Percentiles rank a stretch among this genome's conserved stretches.
These are phyloP conservation scores for Malassezia slooffiae DNA, from an alignment of 1,284 basidiomycete genomes.

Conservation along the genomic window DNA sequence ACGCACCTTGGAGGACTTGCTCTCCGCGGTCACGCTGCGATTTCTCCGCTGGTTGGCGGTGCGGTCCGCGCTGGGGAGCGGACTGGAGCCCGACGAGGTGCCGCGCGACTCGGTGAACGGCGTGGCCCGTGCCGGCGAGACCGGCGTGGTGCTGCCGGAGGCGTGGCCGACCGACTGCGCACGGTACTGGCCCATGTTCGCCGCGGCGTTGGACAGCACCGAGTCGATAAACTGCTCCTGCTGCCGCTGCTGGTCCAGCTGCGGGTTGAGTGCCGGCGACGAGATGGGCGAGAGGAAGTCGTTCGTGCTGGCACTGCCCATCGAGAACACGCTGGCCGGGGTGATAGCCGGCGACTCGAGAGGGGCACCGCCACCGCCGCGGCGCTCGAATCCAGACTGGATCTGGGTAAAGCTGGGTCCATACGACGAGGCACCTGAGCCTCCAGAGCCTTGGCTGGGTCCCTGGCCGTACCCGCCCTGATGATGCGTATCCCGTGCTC, in stretches of 20 bases:
- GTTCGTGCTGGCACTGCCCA: conserved; percentile 43
- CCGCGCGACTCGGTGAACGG: neutral
- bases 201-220: too few species aligned
- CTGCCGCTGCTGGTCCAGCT: conserved; percentile 40
- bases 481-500: too few species aligned
- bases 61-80: too few species aligned
- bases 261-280: conserved; percentile 53
- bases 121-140: neutral
- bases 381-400: too few species aligned
- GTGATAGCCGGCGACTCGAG: conserved; percentile 39
- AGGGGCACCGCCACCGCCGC: too few species aligned
- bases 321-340: conserved; percentile 44
- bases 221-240: too few species aligned
- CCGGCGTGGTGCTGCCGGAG: neutral
- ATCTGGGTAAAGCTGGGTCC: too few species aligned
- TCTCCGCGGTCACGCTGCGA: conserved; percentile 31
- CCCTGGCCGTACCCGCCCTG: too few species aligned
- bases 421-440: too few species aligned
- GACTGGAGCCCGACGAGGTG: neutral
- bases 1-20: conserved; percentile 31
- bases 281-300: conserved; percentile 55
- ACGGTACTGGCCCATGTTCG: too few species aligned
- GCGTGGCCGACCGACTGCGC: too few species aligned
- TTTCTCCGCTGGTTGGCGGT: conserved; percentile 18
- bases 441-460: too few species aligned